Percentiles rank a stretch among this genome's conserved stretches.
Evolutionary conservation across 352 stramenopile species (phyloP).

Genomic region (Phytopythium aichiense): DNA sequence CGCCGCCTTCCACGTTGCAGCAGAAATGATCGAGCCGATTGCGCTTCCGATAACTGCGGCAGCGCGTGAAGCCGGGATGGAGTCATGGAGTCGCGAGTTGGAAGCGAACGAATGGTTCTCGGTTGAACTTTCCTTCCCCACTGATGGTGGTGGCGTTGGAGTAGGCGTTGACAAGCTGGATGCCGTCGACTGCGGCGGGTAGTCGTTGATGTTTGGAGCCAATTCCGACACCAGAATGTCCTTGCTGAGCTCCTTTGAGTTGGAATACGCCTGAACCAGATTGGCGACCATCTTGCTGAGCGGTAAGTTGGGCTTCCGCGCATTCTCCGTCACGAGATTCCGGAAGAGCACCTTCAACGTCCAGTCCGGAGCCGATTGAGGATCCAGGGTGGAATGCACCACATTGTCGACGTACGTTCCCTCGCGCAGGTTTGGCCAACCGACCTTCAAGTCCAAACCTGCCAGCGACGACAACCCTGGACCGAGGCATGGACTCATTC

Average conservation of each 20-base stretch:
- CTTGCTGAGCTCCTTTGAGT: slow-evolving; percentile 58
- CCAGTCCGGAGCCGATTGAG: slow-evolving; percentile 60
- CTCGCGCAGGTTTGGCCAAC: slow-evolving; percentile 72
- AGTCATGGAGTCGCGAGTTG: slow-evolving; percentile 23
- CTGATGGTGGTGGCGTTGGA: slow-evolving; percentile 8
- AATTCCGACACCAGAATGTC: slow-evolving; percentile 74
- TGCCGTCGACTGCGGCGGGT: slow-evolving; percentile 9
- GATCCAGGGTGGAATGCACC: slow-evolving; percentile 76
- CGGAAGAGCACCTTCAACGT: slow-evolving; percentile 49
- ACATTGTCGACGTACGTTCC: slow-evolving; percentile 83
- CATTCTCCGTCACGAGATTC: slow-evolving; percentile 31
- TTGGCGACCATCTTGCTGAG: slow-evolving; percentile 66
- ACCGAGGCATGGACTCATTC: slow-evolving; percentile 26
- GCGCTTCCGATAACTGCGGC: slow-evolving; percentile 67
- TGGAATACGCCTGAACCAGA: slow-evolving; percentile 70
- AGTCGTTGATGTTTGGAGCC: slow-evolving; percentile 37
- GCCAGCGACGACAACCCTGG: slow-evolving; percentile 35
- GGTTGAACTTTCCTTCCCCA: not conserved
- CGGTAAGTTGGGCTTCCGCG: slow-evolving; percentile 50
- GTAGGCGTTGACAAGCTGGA: slow-evolving; percentile 13
- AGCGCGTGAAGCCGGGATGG: slow-evolving; percentile 70
- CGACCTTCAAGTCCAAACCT: slow-evolving; percentile 51
- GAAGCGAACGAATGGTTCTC: slow-evolving; percentile 7
- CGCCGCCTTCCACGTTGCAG: slow-evolving; percentile 67
- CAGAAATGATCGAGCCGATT: slow-evolving; percentile 58